These are phyloP conservation scores for Aspergillus sp. DNA, from an alignment of 2,329 filamentous ascomycete genomes.

Conservation along the genomic window DNA sequence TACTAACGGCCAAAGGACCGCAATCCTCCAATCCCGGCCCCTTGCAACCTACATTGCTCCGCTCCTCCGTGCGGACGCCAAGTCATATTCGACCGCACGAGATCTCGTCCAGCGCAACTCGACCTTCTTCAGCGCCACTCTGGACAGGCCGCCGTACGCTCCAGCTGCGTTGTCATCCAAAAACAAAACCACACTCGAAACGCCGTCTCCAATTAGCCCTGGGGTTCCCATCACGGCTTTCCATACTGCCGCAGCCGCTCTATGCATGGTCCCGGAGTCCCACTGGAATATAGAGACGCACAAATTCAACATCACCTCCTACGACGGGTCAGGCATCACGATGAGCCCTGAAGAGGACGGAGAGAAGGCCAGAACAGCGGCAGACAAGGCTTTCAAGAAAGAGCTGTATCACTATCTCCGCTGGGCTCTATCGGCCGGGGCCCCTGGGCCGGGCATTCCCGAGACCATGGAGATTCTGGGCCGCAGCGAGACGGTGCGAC, in stretches of 20 bases:
- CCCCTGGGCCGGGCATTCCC: conserved; percentile 45
- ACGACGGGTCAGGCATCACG: conserved; percentile 14
- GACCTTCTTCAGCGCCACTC: conserved; percentile 46
- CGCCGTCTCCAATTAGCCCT: conserved; percentile 4
- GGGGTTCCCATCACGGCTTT: conserved; percentile 27
- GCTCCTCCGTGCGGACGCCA: conserved; percentile 46
- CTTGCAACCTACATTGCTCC: conserved; percentile 41
- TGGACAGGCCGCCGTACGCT: conserved; percentile 18
- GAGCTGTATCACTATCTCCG: conserved; percentile 48
- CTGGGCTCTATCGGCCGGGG: conserved; percentile 46
- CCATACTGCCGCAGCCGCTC: conserved; percentile 36
- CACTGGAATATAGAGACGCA: conserved; percentile 35
- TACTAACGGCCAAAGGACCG: conserved; percentile 11
- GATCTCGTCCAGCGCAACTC: conserved; percentile 49
- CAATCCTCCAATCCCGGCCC: conserved; percentile 22
- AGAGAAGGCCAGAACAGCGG: background rate
- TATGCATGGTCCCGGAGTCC: conserved; percentile 32
- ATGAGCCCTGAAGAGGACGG: conserved; percentile 7
- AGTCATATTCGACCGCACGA: conserved; percentile 47
- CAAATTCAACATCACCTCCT: conserved; percentile 30
- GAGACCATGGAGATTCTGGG: conserved; percentile 49
- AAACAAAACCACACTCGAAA: conserved; percentile 3
- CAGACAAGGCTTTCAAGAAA: conserved; percentile 32
- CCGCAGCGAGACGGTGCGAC: conserved; percentile 39
- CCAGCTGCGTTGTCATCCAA: conserved; percentile 10